These are phyloP conservation scores for Kwoniella mangroviensis DNA, from an alignment of 768 basidiomycete species.

Conservation along the genomic window DNA sequence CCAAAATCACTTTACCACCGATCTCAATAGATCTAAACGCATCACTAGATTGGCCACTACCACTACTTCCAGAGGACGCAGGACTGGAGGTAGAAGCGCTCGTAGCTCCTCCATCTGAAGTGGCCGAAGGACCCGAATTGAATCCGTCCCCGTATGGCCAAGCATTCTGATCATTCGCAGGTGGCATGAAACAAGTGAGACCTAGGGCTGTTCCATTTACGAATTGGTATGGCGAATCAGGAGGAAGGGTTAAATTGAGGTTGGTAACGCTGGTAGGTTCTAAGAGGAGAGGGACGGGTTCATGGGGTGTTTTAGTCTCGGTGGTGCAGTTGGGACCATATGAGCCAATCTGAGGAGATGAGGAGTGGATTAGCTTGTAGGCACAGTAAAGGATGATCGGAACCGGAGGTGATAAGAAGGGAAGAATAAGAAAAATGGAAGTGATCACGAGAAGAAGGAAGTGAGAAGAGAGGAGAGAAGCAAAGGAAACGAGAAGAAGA, in stretches of 20 bases:
- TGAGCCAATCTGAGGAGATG: constrained; percentile 29
- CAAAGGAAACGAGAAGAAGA: too few relatives aligned
- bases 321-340: constrained; percentile 48
- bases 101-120: neutral
- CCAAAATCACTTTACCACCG: neutral
- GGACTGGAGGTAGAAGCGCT: neutral
- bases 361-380: neutral
- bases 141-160: constrained; percentile 46
- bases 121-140: neutral
- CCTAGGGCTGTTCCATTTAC: constrained; percentile 42
- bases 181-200: constrained; percentile 45
- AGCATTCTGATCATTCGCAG: constrained; percentile 9
- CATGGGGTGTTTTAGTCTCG: constrained; percentile 32
- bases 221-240: constrained; percentile 21
- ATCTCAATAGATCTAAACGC: neutral
- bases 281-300: constrained; percentile 32
- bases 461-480: too few relatives aligned
- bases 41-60: constrained; percentile 5
- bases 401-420: neutral
- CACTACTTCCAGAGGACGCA: neutral
- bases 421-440: too few relatives aligned
- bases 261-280: constrained; percentile 34
- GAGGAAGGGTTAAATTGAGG: constrained; percentile 37
- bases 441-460: too few relatives aligned
- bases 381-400: neutral